A percentile compares a stretch with the other conserved stretches of the same genome.
phyloP scores from a whole-genome alignment of 495 filamentous ascomycete species.

The Aeminium ludgeri region DNA sequence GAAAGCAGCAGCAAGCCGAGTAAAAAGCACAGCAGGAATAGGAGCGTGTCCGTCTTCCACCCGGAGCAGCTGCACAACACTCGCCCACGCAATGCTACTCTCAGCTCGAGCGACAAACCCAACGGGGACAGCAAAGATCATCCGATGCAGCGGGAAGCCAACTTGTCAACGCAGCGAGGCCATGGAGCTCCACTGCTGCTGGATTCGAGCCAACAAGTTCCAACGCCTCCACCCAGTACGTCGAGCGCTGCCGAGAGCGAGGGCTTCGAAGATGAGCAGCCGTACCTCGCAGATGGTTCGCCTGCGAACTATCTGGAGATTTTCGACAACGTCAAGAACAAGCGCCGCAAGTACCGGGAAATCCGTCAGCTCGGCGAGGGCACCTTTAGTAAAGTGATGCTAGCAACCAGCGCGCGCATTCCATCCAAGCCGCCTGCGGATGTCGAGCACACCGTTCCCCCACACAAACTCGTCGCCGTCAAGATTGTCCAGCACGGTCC shows the following conservation, averaged over 20 bases:
- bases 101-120: conserved; percentile 30
- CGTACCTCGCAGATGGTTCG: conserved; percentile 29
- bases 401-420: conserved; percentile 51
- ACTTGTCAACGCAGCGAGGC: conserved; percentile 62
- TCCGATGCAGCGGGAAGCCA: conserved; percentile 57
- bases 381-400: conserved; percentile 84
- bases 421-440: conserved; percentile 25
- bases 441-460: conserved; percentile 29
- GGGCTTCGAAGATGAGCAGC: conserved; percentile 27
- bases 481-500: conserved; percentile 93
- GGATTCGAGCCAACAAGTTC: conserved; percentile 15
- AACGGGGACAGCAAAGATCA: conserved; percentile 24
- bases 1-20: conserved; percentile 18
- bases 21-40: conserved; percentile 40
- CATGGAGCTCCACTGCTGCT: conserved; percentile 26
- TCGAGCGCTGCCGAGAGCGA: conserved; percentile 34
- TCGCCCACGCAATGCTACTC: conserved; percentile 51
- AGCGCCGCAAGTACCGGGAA: conserved; percentile 51
- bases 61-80: conserved; percentile 51
- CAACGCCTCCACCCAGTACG: conserved; percentile 28
- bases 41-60: conserved; percentile 76
- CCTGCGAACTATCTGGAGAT: conserved; percentile 46
- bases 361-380: conserved; percentile 74
- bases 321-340: conserved; percentile 36
- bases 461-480: conserved; percentile 69